Base-by-base conservation (phyloP, 2,329 filamentous ascomycete species). In the Alternaria postmessia region DNA sequence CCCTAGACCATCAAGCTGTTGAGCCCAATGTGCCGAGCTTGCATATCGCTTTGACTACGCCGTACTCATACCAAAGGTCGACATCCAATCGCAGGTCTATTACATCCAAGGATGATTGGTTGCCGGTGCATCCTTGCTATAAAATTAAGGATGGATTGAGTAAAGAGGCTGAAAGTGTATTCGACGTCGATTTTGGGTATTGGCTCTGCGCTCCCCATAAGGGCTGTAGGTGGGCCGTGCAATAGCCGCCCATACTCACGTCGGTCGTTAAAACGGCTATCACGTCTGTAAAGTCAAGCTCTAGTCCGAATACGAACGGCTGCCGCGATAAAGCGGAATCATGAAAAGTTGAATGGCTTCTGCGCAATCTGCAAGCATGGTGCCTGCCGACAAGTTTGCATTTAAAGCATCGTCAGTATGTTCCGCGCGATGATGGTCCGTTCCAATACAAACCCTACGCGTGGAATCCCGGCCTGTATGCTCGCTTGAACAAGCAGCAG, bases 161-260 rank as follows among this genome's bases (percentile, higher is more conserved):
- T 46, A 47, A 57, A 46, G 46, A 53, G 12, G 55, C 46, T 55
- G 54, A 60, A 60, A 54, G 26, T 62, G 51, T 46, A 52, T 48
- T 60, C 12, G 39, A 26, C 22, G 24, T 16, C 7, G 32, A 55
- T 48, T 52, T 52, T 34, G 57, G 62, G 55, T 44, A 63, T 63
- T 69, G 64, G 65, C 38, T 64, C 54, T 62, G 38, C 53, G 41
- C 44, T 61, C 43, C 48, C 64, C 49, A 24, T 60, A 44, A 54
- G 8, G 5, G 20, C 16, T 12, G 9, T 18, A 42, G n/a, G 20
- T 54, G 65, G 55, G 44, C 61, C 20, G 44, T 63, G 56, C 61
- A 51, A 62, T 64, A 64, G 59, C 62, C 55, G 55, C 55, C 55
- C 41, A 46, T 14, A 38, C 12, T 30, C 54, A 65, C 39, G 51